Percentiles rank a stretch among this genome's conserved stretches.
phyloP scores from a whole-genome alignment of 1,284 basidiomycete genomes.

The Lignosus rhinocerotis region DNA sequence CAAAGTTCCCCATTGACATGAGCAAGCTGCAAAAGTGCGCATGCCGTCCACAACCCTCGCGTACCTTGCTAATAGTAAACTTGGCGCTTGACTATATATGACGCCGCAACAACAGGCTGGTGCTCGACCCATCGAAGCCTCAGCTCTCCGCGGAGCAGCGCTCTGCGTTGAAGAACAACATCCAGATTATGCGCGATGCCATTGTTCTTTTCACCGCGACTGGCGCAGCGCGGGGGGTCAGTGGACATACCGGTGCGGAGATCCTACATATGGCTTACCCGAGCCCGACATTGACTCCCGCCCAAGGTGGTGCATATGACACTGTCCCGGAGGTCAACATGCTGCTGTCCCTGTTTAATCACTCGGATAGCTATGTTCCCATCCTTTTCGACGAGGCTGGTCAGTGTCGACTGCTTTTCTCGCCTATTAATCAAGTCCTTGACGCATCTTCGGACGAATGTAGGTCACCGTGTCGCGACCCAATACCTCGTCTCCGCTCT shows the following conservation, averaged over 20 bases:
- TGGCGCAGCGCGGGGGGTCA: constrained; percentile 78
- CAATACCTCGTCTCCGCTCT: constrained; percentile 81
- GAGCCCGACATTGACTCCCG: background rate
- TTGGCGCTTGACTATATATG: background rate
- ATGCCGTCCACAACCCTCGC: background rate
- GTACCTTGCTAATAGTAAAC: background rate
- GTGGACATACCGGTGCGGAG: constrained; percentile 72
- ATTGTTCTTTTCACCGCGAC: constrained; percentile 83
- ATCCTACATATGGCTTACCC: background rate
- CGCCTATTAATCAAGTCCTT: background rate
- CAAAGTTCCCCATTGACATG: constrained; percentile 75
- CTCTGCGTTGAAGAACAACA: constrained; percentile 61
- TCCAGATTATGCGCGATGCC: constrained; percentile 78
- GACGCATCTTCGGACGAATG: background rate
- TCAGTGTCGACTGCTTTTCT: constrained; percentile 35
- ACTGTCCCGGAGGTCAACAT: constrained; percentile 83
- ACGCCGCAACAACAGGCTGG: constrained; percentile 46
- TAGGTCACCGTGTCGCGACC: constrained; percentile 85
- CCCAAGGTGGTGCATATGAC: constrained; percentile 76
- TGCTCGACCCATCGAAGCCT: constrained; percentile 67
- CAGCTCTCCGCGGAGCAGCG: constrained; percentile 63
- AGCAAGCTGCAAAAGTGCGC: constrained; percentile 68
- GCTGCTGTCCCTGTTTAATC: constrained; percentile 68
- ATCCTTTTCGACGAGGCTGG: constrained; percentile 79
- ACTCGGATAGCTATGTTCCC: constrained; percentile 62